A percentile compares a stretch with the other conserved stretches of the same genome.
Evolutionary conservation across 768 basidiomycete species (phyloP).

Genomic region (Mycena amicta): DNA sequence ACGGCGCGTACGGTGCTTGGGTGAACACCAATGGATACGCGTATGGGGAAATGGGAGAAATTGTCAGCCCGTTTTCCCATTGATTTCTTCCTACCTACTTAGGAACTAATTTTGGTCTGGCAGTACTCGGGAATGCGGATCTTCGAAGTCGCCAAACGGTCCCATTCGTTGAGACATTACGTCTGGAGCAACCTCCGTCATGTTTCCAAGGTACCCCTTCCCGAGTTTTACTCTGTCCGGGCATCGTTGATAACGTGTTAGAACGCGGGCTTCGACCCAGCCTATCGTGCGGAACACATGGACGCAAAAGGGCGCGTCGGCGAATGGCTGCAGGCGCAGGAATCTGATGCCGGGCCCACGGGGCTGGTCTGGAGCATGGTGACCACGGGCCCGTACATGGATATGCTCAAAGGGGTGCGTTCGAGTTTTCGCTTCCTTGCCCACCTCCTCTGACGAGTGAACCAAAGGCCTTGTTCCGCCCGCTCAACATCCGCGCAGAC

Average conservation of each 20-base stretch:
- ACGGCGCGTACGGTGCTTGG: conserved; percentile 44
- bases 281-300: conserved; percentile 41
- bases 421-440: not conserved
- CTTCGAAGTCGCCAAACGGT: conserved; percentile 42
- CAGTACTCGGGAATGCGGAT: conserved; percentile 39
- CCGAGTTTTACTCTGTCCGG: not conserved
- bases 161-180: conserved; percentile 37
- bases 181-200: conserved; percentile 50
- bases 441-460: not conserved
- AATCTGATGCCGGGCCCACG: conserved; percentile 32
- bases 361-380: conserved; percentile 39
- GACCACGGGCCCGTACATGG: conserved; percentile 43
- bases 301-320: conserved; percentile 44
- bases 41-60: conserved; percentile 41
- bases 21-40: conserved; percentile 35
- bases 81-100: not conserved
- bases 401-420: conserved; percentile 42
- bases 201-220: conserved; percentile 37
- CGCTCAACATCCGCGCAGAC: conserved; percentile 26
- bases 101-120: not conserved
- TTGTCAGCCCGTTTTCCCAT: conserved; percentile 8
- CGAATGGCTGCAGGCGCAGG: conserved; percentile 41
- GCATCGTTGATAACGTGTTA: not conserved
- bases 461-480: conserved; percentile 22
- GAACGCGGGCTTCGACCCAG: conserved; percentile 29